Evolutionary conservation across 768 basidiomycete species (phyloP), one percentile per base, ranked within the genome.

Genomic region (Lactarius indigo): DNA sequence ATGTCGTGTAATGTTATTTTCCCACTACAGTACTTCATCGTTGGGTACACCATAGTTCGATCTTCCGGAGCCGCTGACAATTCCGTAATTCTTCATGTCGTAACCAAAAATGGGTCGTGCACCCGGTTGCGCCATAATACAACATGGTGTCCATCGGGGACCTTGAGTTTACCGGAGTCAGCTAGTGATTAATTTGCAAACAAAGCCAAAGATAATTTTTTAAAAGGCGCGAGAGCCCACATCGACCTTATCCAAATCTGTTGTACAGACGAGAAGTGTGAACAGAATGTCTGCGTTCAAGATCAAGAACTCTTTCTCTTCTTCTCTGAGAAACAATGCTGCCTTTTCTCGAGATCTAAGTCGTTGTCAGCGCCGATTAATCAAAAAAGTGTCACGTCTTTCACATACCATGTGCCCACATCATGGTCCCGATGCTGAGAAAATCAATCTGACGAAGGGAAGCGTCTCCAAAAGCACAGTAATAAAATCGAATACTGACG

Each of bases 351-450:
- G 5, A 89, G 73, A 74, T 89, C 87, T 89, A 64, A 5, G 3
- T 3, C 12, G 15, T 20, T 20, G 18, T 47, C 35, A 44, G 26
- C 33, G 35, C 5, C 17, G 26, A 35, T 12, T 44, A 2, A 17
- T 17, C 31, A 9, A 23, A 56, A 28, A 10, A 57, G 26, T 3
- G 2, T 26, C 5, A 10, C 5, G 28, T 58, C 30, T 17, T 39
- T 50, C 35, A 33, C 30, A 72, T 80, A 91, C 89, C 91, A 68
- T 88, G 86, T 5, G 91, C 90, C 90, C 94, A 97, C 95, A 97
- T 96, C 1, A 93, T 93, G 2, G 92, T 94, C 8, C 94, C 94
- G 30, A 96, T 84, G 96, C 80, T 2, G 88, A 87, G 74, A 96
- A 93, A 12, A 90, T 76, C 5, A 96, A 77, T 0, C 95, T 94